Base-by-base conservation (phyloP, 75 land plant species). In the Picea sitchensis region DNA sequence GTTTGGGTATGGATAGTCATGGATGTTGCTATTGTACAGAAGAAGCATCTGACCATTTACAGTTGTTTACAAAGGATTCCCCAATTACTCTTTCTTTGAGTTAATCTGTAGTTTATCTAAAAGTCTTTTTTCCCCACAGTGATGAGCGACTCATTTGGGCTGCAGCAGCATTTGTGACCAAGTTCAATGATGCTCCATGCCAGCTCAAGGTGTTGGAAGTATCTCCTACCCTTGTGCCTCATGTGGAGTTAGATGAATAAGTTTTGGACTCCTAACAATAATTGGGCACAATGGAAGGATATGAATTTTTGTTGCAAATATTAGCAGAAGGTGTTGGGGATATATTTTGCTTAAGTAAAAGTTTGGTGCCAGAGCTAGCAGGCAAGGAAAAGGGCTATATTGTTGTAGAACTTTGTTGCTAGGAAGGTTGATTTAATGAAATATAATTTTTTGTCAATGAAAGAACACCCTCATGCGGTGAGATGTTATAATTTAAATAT, bases 131-230 rank as follows among this genome's bases (percentile, higher is more conserved):
- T 14, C 31, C 30, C 77, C 21, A 41, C 85, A 82, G 85, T 38
- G 85, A 84, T n/a, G 79, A 73, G 58, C 86, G 82, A 83, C 67
- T 79, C 14, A 82, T 84, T 44, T 84, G 85, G 85, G 85, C 85
- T 65, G 85, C 85, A 11, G 80, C 80, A n/a, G 69, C 79, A 23
- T 82, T 84, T 68, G 36, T 84, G 84, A 68, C 84, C 21, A 84
- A 84, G 41, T 62, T 82, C 61, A 84, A 75, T 30, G 65, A 84
- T 58, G 77, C 64, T 15, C 58, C 79, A 14, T 84, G 85, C 58
- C 80, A 79, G 44, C 85, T 84, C 57, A 77, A 84, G 65, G 85
- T 84, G 51, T 34, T 84, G 21, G 84, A 83, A 60, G 54, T 65
- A 17, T 82, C 83, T 67, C 81, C 83, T 59, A 63, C 80, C 72